Evolutionary conservation across 345 rosid species (phyloP).

Genomic region (Eucalyptus sp.): DNA sequence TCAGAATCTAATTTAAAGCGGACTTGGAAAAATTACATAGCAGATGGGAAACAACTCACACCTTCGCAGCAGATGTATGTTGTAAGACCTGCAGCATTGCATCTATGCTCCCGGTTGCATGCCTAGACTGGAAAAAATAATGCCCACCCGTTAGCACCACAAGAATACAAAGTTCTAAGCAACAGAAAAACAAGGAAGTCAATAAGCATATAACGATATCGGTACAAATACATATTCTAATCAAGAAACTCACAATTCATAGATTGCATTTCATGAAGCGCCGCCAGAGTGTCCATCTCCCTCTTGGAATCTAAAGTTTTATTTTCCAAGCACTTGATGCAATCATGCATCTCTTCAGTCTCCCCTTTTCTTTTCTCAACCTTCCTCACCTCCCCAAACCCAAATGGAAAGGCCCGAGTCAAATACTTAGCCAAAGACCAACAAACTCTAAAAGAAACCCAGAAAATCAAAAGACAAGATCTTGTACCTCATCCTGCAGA

Average conservation of each 20-base stretch:
- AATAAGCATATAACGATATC: no score
- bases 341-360: slow-evolving; percentile 6
- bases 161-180: background rate
- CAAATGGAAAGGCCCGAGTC: no score
- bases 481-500: slow-evolving; percentile 63
- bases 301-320: slow-evolving; percentile 75
- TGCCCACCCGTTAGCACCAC: background rate
- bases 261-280: slow-evolving; percentile 89
- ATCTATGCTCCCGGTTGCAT: slow-evolving; percentile 74
- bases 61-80: slow-evolving; percentile 34
- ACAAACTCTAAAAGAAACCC: no score
- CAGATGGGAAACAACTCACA: no score
- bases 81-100: slow-evolving; percentile 86
- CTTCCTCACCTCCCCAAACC: no score
- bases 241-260: slow-evolving; percentile 11
- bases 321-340: slow-evolving; percentile 82
- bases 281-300: slow-evolving; percentile 85
- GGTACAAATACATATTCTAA: background rate
- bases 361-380: no score
- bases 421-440: no score
- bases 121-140: slow-evolving; percentile 37
- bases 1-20: no score
- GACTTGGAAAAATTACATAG: no score
- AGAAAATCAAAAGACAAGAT: no score
- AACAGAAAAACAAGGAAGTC: no score